Conservation (phyloP, 352 stramenopile species). For the Pythium apleroticum region DNA sequence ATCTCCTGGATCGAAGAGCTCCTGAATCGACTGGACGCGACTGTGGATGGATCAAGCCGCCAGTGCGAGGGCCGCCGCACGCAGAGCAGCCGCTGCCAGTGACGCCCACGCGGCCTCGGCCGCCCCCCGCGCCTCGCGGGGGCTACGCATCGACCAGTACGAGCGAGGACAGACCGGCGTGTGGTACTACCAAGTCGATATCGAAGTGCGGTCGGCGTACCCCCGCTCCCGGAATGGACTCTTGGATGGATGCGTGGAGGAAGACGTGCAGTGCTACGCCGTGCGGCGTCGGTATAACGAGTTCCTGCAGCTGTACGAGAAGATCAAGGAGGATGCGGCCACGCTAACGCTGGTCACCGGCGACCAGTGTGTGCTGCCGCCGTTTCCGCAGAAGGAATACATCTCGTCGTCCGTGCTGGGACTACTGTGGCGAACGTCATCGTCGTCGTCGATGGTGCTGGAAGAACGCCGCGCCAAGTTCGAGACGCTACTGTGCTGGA, state of each 20-base stretch:
- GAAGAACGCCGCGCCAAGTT: conserved; percentile 56
- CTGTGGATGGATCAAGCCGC: conserved; percentile 16
- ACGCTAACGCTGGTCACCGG: conserved; percentile 16
- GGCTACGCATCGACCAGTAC: conserved; percentile 52
- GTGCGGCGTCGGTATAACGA: conserved; percentile 68
- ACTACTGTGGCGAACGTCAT: conserved; percentile 48
- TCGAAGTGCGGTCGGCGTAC: conserved; percentile 34
- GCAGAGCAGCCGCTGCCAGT: not conserved
- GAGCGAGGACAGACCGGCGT: conserved; percentile 46
- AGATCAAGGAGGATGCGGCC: conserved; percentile 33
- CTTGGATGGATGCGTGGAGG: conserved; percentile 26
- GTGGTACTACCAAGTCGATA: conserved; percentile 75
- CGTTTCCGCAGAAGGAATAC: conserved; percentile 60
- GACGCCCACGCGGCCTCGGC: not conserved
- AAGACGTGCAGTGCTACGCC: conserved; percentile 53
- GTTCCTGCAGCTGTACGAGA: conserved; percentile 56
- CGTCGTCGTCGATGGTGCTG: conserved; percentile 41
- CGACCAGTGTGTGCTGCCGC: conserved; percentile 26
- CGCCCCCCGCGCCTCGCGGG: conserved; percentile 18
- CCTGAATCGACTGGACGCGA: not conserved
- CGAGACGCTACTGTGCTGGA: conserved; percentile 54
- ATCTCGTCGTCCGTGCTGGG: conserved; percentile 48
- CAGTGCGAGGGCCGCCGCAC: not conserved
- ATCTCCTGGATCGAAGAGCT: too few relatives aligned
- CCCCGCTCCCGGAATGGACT: conserved; percentile 12